phyloP scores from a whole-genome alignment of 2,329 filamentous ascomycete species.

The Chlorencoelia australis region DNA sequence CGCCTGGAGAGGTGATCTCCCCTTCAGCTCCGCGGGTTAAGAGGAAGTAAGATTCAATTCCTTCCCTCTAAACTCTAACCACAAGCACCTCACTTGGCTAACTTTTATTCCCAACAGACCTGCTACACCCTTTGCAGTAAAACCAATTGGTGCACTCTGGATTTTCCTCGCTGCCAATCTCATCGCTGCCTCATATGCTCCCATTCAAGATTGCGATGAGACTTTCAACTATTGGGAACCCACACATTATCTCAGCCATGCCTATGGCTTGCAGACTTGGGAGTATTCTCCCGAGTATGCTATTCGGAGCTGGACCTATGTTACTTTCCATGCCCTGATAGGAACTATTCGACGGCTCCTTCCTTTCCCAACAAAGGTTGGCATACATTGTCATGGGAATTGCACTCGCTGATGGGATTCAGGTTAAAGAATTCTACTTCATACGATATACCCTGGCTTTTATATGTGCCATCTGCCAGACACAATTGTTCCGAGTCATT shows the following conservation, averaged over 20 bases:
- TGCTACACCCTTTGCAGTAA: conserved; percentile 49
- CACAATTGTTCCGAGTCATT: conserved; percentile 68
- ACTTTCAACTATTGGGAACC: conserved; percentile 99
- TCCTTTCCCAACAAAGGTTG: conserved; percentile 49
- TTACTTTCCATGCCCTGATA: conserved; percentile 65
- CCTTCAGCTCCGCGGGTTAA: conserved; percentile 11
- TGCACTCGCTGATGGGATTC: conserved; percentile 6
- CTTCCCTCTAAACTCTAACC: background rate
- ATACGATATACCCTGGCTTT: conserved; percentile 67
- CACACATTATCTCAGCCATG: conserved; percentile 84
- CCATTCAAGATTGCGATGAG: conserved; percentile 97
- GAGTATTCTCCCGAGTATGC: conserved; percentile 94
- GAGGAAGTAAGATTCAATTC: conserved; percentile 15
- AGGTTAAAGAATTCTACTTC: conserved; percentile 75
- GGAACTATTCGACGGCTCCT: conserved; percentile 57
- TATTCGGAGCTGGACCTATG: conserved; percentile 91
- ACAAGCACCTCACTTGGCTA: background rate
- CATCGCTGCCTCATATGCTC: conserved; percentile 69
- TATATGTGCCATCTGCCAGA: conserved; percentile 71
- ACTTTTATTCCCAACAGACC: conserved; percentile 25
- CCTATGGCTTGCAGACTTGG: conserved; percentile 94
- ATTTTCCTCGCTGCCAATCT: conserved; percentile 65
- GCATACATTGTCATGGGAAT: background rate
- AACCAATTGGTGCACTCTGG: conserved; percentile 70
- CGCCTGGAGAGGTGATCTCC: conserved; percentile 1